A percentile compares a stretch with the other conserved stretches of the same genome.
These are phyloP conservation scores for Grosmannia clavigera DNA, from an alignment of 2,329 filamentous ascomycete genomes.

Conservation along the genomic window DNA sequence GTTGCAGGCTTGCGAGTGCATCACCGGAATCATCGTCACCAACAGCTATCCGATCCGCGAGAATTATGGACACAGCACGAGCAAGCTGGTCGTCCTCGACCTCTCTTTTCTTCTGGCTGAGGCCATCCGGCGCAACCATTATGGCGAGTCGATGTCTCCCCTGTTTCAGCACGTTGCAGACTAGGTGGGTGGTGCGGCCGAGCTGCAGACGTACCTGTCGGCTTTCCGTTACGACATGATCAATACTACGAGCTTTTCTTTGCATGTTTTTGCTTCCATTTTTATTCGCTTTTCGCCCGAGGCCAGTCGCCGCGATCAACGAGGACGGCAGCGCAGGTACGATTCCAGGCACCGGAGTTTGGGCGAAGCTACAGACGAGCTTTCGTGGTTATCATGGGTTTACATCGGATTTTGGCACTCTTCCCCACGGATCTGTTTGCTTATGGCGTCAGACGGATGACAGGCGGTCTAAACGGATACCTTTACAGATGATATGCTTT, in stretches of 20 bases:
- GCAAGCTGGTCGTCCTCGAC: conserved; percentile 82
- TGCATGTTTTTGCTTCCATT: background rate
- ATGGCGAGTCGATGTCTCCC: conserved; percentile 70
- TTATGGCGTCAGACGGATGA: background rate
- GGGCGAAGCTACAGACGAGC: background rate
- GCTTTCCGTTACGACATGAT: background rate
- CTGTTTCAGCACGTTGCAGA: conserved; percentile 57
- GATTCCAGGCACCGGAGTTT: conserved; percentile 1
- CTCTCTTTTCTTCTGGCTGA: conserved; percentile 80
- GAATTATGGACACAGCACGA: conserved; percentile 54
- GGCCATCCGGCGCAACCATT: conserved; percentile 90
- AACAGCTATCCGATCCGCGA: conserved; percentile 90
- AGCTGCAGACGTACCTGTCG: background rate
- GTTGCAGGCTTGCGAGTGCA: conserved; percentile 84
- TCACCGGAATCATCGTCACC: conserved; percentile 87
- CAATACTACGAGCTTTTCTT: background rate
- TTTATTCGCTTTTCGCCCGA: background rate
- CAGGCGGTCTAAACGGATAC: background rate
- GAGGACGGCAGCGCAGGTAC: background rate
- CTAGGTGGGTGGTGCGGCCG: conserved; percentile 15
- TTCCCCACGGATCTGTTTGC: background rate
- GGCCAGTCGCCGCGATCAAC: background rate
- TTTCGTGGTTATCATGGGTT: background rate
- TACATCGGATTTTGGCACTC: background rate
- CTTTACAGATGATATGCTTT: background rate